Percentiles rank a stretch among this genome's conserved stretches.
Conservation (phyloP, 768 basidiomycete species). For the Tricholoma flavovirens region DNA sequence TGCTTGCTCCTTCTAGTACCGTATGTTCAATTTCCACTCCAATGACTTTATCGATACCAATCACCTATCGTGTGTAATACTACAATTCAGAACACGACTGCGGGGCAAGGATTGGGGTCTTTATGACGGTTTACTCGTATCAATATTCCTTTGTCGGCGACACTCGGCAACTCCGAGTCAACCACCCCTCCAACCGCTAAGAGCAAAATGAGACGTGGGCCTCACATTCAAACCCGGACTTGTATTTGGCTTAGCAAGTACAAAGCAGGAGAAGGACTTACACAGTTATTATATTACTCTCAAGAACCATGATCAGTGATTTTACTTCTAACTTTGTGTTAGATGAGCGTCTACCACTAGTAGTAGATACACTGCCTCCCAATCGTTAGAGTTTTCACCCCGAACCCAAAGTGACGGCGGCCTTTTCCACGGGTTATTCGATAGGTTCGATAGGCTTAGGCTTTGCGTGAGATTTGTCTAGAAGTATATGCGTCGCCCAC, state of each 20-base stretch:
- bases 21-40: background rate
- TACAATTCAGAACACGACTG: background rate
- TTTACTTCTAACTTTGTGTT: background rate
- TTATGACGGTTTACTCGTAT: background rate
- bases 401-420: background rate
- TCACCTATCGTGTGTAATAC: background rate
- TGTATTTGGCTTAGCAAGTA: too few species aligned
- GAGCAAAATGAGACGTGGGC: too few species aligned
- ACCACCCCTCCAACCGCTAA: too few species aligned
- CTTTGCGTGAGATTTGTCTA: background rate
- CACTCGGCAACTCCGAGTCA: too few species aligned
- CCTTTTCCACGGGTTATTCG: background rate
- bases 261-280: too few species aligned
- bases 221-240: too few species aligned
- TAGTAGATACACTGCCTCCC: background rate
- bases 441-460: background rate
- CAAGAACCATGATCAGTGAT: background rate
- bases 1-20: background rate
- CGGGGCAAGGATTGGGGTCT: background rate
- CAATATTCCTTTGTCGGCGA: background rate
- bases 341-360: constrained; percentile 3
- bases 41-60: background rate
- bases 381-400: background rate
- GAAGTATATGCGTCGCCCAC: background rate
- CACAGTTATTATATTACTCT: background rate